phyloP scores from a whole-genome alignment of 352 stramenopile species.

The Phytopythium aichiense region DNA sequence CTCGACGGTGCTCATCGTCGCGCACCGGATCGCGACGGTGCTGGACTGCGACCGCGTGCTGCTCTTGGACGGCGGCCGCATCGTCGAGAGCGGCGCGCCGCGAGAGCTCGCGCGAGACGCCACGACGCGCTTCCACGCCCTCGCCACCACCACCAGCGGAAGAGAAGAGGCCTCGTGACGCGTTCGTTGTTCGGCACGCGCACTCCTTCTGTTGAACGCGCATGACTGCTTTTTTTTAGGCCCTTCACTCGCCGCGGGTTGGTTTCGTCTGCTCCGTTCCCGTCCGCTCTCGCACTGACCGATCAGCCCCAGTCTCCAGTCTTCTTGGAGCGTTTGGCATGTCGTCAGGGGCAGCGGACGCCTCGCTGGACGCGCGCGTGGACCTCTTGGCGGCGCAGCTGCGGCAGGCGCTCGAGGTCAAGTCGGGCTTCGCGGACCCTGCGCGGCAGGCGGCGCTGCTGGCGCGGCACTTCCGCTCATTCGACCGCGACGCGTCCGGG shows the following conservation, averaged over 20 bases:
- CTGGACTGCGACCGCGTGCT: conserved; percentile 90
- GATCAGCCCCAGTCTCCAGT: not conserved
- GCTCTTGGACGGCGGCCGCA: conserved; percentile 48
- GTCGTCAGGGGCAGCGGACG: not conserved
- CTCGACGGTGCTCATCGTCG: conserved; percentile 96
- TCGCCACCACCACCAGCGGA: conserved; percentile 14
- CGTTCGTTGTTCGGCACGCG: not conserved
- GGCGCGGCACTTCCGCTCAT: conserved; percentile 69
- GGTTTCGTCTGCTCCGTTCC: not conserved
- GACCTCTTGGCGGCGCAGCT: conserved; percentile 55
- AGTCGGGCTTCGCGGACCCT: conserved; percentile 67
- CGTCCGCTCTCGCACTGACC: not conserved
- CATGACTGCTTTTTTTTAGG: not conserved
- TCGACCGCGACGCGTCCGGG: conserved; percentile 69
- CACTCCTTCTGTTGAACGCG: not conserved
- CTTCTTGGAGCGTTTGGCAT: not conserved
- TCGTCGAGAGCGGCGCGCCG: conserved; percentile 51
- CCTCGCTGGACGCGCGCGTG: conserved; percentile 32
- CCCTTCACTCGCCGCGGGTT: not conserved
- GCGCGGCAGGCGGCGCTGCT: conserved; percentile 44
- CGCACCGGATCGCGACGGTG: conserved; percentile 96
- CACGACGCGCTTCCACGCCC: conserved; percentile 37
- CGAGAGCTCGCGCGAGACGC: conserved; percentile 26
- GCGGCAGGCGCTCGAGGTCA: conserved; percentile 61
- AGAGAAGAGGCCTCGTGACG: not conserved